Base-by-base conservation (phyloP, 2,329 filamentous ascomycete species). In the Rutstroemia sp. region DNA sequence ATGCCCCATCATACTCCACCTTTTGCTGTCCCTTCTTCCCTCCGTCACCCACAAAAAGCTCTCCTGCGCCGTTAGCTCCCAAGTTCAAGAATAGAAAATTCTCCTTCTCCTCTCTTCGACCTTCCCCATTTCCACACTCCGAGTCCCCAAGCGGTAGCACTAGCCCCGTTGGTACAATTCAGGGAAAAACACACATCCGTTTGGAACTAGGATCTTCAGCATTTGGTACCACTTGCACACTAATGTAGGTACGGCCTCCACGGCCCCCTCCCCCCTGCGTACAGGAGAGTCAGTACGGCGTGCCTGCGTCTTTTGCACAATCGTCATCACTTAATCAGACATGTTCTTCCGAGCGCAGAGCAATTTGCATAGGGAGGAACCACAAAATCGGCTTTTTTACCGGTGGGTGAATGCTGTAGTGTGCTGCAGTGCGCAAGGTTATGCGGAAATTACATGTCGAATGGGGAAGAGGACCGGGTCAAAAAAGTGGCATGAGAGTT, bases 331-430 rank as follows among this genome's bases (percentile, higher is more conserved):
- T 19, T 27, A 40, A 19, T 48, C 19, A 54, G 52, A 40, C 44
- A 21, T n/a, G 38, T 55, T 46, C 45, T 34, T 50, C 30, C 45
- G 23, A 19, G 45, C 39, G 52, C 25, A 49, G 40, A 44, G 52
- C 47, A 54, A 49, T 54, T 54, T 54, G 45, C 19, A 50, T 54
- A 54, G 34, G 46, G 52, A 55, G 52, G 52, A 55, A 55, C 52
- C 34, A 39, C 45, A 38, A 36, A 23, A 42, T 34, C 52, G 21
- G 40, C n/a, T 44, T 6, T 44, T 44, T 21, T 21, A 21, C 17
- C 21, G 17, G 21, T 44, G 40, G 40, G 40, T 50, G 23, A 21
- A 49, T 19, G 42, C 48, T 38, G 44, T 36, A 54, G 48, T 30
- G 21, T 36, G n/a, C 34, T 54, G 52, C 46, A 55, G 52, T 25